Conservation (phyloP, 2,329 filamentous ascomycete genomes). For the Pseudocercospora macadamiae region DNA sequence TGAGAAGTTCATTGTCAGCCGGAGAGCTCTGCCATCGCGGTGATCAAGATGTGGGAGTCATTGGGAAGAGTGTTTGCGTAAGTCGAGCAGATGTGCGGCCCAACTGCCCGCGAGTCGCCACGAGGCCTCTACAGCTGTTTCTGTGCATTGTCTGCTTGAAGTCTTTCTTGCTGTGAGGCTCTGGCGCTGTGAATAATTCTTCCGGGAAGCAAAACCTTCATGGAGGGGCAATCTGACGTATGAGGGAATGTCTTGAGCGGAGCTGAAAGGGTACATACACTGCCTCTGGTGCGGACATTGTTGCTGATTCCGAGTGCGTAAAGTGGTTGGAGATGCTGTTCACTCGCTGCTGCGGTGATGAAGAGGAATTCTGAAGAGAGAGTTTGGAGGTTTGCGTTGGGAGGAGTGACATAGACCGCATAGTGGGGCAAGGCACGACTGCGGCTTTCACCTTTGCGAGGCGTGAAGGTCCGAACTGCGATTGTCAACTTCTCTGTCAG, state of each 20-base stretch:
- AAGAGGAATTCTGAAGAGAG: slow-evolving; percentile 7
- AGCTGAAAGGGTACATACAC: slow-evolving; percentile 24
- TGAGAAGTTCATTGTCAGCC: slow-evolving; percentile 29
- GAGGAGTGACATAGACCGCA: not conserved
- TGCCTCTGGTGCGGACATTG: slow-evolving; percentile 26
- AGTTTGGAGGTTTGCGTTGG: slow-evolving; percentile 3
- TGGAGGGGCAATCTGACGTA: slow-evolving; percentile 2
- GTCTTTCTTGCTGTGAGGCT: not conserved
- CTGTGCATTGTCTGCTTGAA: too few species aligned
- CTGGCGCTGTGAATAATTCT: slow-evolving; percentile 5
- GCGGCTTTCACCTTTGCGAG: not conserved
- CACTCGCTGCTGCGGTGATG: slow-evolving; percentile 22
- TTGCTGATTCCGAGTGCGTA: slow-evolving; percentile 10
- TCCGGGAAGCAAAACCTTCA: slow-evolving; percentile 17
- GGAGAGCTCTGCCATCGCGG: not conserved
- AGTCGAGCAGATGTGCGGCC: not conserved
- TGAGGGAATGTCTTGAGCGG: slow-evolving; percentile 10
- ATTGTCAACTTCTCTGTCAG: not conserved
- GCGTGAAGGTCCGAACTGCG: not conserved
- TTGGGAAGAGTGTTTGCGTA: not conserved
- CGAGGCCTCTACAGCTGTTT: too few species aligned
- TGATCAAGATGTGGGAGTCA: not conserved
- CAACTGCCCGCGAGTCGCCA: too few species aligned
- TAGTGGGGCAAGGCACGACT: not conserved
- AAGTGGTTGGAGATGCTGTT: slow-evolving; percentile 24